Evolutionary conservation across 1,139 yeast genomes (phyloP), one percentile per base, ranked within the genome.

Genomic region (Yamadazyma triangularis): DNA sequence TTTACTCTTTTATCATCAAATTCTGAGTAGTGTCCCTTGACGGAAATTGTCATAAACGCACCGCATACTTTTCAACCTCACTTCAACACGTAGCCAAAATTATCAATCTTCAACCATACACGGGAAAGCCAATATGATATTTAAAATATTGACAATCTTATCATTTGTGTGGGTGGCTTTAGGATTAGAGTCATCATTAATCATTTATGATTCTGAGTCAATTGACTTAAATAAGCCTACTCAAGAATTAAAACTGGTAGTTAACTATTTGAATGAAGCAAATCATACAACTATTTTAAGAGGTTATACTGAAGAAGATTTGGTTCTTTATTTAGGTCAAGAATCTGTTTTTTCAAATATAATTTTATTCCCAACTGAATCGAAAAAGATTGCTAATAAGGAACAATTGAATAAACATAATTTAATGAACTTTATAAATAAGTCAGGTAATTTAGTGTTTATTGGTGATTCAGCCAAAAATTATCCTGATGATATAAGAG

Each of bases 391-490:
- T 30, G 45, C 42, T 5, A 53, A 57, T 33, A 64, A 63, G 41
- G 41, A 40, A 4, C 51, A 51, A 30, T 56, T 65, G 39, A 54
- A 53, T 38, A 68, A 56, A 38, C 48, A 51, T 34, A 39, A 42
- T 13, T 56, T 67, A 45, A 40, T 64, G 31, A 64, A 74, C 25
- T 86, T 78, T 48, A 66, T 80, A 42, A 60, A 73, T 47, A 85
- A 89, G 25, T 96, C 96, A 37, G 96, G 96, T 38, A 84, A 88
- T 51, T 52, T 91, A 11, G 51, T 91, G 20, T 74, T 81, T 13
- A 64, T 87, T 18, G 81, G 81, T n/a, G 60, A 55, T 13, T 39
- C 42, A 8, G 33, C 44, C 10, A 40, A 52, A 16, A 51, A 56
- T n/a, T 63, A 78, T 18, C 85, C 93, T 18, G 88, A 83, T 28